Evolutionary conservation across 768 basidiomycete species (phyloP), one percentile per base, ranked within the genome.

Genomic region (Pseudohyphozyma bogoriensis): DNA sequence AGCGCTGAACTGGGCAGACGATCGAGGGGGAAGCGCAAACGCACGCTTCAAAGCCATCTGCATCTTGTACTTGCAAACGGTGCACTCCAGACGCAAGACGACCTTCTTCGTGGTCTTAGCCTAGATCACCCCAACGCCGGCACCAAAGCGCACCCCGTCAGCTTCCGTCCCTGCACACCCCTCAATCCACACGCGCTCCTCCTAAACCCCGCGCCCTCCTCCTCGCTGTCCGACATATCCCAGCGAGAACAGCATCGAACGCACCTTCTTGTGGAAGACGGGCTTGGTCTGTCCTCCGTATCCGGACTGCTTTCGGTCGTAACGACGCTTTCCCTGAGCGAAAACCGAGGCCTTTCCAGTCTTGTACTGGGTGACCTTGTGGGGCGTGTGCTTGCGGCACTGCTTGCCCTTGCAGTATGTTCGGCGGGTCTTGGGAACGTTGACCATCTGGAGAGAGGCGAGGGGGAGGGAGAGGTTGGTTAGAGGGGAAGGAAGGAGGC

Each of bases 201-300:
- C n/a, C n/a, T n/a, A n/a, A n/a, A n/a, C n/a, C n/a, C n/a, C n/a
- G n/a, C n/a, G n/a, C n/a, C n/a, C n/a, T n/a, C n/a, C n/a, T n/a
- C n/a, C n/a, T n/a, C n/a, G n/a, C n/a, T n/a, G n/a, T n/a, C n/a
- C n/a, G n/a, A n/a, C n/a, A n/a, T n/a, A n/a, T n/a, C n/a, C n/a
- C n/a, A n/a, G n/a, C n/a, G n/a, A n/a, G n/a, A n/a, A n/a, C n/a
- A n/a, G n/a, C n/a, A n/a, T n/a, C n/a, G n/a, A n/a, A n/a, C n/a
- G n/a, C n/a, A n/a, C n/a, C 63, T 63, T 68, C 82, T 99, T 99
- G 87, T 99, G 95, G 86, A 99, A 99, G 78, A 99, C 92, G 63
- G 93, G 93, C 81, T 99, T 99, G 62, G 93, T 99, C 82, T 99
- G 93, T 79, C 93, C 93, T 86, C 93, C 93, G 79, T 96, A 97